These are phyloP conservation scores for Parastagonospora nodorum DNA, from an alignment of 2,329 filamentous ascomycete genomes.

Conservation along the genomic window DNA sequence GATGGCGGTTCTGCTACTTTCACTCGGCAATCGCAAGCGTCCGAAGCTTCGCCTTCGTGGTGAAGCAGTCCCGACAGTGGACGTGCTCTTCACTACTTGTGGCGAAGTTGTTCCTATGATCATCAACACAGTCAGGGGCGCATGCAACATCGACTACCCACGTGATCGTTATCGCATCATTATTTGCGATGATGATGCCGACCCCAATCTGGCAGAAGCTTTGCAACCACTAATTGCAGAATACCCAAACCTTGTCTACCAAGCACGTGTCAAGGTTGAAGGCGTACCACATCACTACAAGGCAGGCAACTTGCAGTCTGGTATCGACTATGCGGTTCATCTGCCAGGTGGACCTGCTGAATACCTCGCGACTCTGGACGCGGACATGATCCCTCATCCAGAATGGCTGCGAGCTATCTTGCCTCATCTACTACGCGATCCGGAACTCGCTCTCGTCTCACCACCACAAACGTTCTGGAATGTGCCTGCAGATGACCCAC, in stretches of 20 bases:
- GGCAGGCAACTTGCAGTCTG: conserved; percentile 7
- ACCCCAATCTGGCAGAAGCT: background rate
- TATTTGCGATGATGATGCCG: conserved; percentile 5
- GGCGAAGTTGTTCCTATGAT: conserved; percentile 7
- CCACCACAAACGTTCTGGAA: conserved; percentile 7
- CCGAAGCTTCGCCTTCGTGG: conserved; percentile 5
- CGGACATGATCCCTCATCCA: conserved; percentile 6
- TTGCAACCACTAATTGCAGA: conserved; percentile 4
- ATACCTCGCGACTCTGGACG: conserved; percentile 4
- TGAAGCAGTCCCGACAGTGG: conserved; percentile 4
- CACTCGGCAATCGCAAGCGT: conserved; percentile 2
- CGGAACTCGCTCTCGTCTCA: conserved; percentile 2
- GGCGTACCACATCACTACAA: conserved; percentile 7
- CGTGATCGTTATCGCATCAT: conserved; percentile 5
- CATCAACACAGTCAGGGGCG: conserved; percentile 4
- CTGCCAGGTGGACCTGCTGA: conserved; percentile 3
- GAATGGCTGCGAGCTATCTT: conserved; percentile 6
- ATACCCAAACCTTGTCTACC: conserved; percentile 3
- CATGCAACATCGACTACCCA: conserved; percentile 7
- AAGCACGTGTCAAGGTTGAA: conserved; percentile 2
- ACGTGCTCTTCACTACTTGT: conserved; percentile 6
- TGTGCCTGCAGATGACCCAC: conserved; percentile 4
- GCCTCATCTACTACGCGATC: conserved; percentile 3
- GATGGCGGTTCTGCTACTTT: conserved; percentile 4
- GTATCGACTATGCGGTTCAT: conserved; percentile 5